Evolutionary conservation across 2,329 filamentous ascomycete species (phyloP).

Genomic region (Nothomitra cinnamomea): DNA sequence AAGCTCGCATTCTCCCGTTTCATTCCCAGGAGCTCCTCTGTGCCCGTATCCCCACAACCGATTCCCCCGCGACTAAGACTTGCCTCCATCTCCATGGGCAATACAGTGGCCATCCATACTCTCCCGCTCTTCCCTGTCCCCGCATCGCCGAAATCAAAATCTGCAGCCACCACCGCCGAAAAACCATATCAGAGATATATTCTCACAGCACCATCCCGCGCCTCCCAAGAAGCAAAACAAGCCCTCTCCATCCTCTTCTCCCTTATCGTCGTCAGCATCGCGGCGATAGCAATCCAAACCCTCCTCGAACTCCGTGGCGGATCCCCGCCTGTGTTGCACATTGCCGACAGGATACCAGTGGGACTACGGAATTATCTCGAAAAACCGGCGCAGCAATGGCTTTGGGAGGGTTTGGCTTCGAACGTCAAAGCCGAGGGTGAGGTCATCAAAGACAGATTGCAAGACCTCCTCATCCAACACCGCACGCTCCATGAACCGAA

Average conservation of each 20-base stretch:
- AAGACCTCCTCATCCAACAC: too few relatives aligned
- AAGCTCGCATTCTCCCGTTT: constrained; percentile 38
- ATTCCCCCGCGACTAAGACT: constrained; percentile 51
- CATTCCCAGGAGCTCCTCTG: constrained; percentile 24
- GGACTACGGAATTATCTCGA: too few relatives aligned
- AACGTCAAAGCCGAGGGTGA: too few relatives aligned
- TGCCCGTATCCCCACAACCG: constrained; percentile 29
- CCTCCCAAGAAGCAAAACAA: constrained; percentile 14
- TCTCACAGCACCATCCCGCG: constrained; percentile 36
- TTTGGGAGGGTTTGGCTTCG: too few relatives aligned
- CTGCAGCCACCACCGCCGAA: constrained; percentile 25
- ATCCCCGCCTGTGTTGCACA: constrained; percentile 38
- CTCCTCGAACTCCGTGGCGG: constrained; percentile 44
- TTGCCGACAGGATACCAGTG: constrained; percentile 25
- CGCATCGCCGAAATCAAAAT: constrained; percentile 19
- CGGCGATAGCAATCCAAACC: constrained; percentile 43
- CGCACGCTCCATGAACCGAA: too few relatives aligned
- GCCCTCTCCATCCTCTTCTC: constrained; percentile 35
- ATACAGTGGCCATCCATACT: constrained; percentile 63
- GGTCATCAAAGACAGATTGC: too few relatives aligned
- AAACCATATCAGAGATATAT: constrained; percentile 42
- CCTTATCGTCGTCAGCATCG: constrained; percentile 42
- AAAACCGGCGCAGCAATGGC: too few relatives aligned
- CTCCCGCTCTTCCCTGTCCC: constrained; percentile 41
- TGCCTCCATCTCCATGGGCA: constrained; percentile 65